Base-by-base conservation (phyloP, 495 filamentous ascomycete genomes). In the Penicillium crystallinum region DNA sequence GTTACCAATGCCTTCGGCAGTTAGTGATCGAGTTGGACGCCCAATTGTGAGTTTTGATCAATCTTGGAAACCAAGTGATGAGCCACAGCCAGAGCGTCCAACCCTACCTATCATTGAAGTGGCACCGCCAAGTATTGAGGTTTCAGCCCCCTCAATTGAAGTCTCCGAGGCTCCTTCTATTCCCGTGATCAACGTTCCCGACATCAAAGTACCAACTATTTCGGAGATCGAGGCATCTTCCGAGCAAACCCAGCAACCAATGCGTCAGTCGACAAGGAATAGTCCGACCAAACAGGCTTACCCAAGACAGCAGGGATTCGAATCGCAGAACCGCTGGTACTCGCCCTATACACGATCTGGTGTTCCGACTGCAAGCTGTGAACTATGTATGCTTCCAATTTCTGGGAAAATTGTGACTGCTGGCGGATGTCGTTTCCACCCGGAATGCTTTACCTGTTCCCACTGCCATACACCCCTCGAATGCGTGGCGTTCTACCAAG, bases 21-120 rank as follows among this genome's bases (percentile, higher is more conserved):
- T 96, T 65, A 93, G 88, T 71, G 84, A 95, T 69, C 84, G 77
- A 54, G 82, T 86, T 47, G 88, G 89, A 46, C 81, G 91, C 60
- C 91, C 90, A 45, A 96, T 96, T 68, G 89, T 96, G 73, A 96
- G 91, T 77, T 96, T 96, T 75, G 81, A 91, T 66, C 76, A 74
- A 57, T 75, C 84, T 67, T 93, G 88, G 90, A 87, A 84, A 71
- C 81, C 88, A 49, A 75, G 43, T 8, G 66, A 71, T n/a, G 52
- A 52, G 53, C 68, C 42, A 21, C 65, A 56, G 46, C 58, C 41
- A 40, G 48, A 65, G 8, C 60, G 53, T 12, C 54, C 59, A 30
- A 46, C 29, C 11, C 14, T 78, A 25, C 82, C 81, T 23, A 71
- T 68, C 18, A 80, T 84, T 18, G 52, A 54, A 38, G 49, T 50